A percentile compares a stretch with the other conserved stretches of the same genome.
Conservation (phyloP, 768 basidiomycete genomes). For the Pulveroboletus sp. region DNA sequence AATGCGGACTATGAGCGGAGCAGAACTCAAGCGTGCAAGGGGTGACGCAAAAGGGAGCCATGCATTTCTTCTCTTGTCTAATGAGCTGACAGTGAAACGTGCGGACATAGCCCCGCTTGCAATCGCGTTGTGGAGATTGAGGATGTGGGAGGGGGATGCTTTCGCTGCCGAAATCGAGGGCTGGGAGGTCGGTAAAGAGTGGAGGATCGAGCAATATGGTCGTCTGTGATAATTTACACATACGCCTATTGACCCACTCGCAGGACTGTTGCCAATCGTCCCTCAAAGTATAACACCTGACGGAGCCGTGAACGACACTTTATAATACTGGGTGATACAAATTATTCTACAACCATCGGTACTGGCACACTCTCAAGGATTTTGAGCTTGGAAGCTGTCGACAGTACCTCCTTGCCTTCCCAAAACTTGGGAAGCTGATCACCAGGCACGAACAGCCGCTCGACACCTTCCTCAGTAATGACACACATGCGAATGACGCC, state of each 20-base stretch:
- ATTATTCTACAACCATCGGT: slow-evolving; percentile 45
- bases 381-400: slow-evolving; percentile 24
- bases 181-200: slow-evolving; percentile 37
- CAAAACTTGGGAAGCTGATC: slow-evolving; percentile 86
- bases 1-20: background rate
- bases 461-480: slow-evolving; percentile 88
- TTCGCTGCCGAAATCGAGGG: slow-evolving; percentile 12
- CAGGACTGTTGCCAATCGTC: background rate
- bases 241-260: background rate
- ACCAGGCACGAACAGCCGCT: slow-evolving; percentile 89
- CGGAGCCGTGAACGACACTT: background rate
- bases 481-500: slow-evolving; percentile 97
- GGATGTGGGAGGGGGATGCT: slow-evolving; percentile 64
- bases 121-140: slow-evolving; percentile 72
- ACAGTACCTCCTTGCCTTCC: slow-evolving; percentile 76
- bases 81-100: slow-evolving; percentile 42
- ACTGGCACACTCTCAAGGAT: slow-evolving; percentile 22
- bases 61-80: slow-evolving; percentile 62
- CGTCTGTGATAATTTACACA: slow-evolving; percentile 1
- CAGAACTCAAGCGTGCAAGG: background rate
- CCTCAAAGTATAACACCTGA: background rate
- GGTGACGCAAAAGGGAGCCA: slow-evolving; percentile 52
- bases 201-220: slow-evolving; percentile 18
- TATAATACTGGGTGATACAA: slow-evolving; percentile 6
- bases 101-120: slow-evolving; percentile 63